These are phyloP conservation scores for Botrytis pseudocinerea DNA, from an alignment of 2,329 filamentous ascomycete species.

Conservation along the genomic window DNA sequence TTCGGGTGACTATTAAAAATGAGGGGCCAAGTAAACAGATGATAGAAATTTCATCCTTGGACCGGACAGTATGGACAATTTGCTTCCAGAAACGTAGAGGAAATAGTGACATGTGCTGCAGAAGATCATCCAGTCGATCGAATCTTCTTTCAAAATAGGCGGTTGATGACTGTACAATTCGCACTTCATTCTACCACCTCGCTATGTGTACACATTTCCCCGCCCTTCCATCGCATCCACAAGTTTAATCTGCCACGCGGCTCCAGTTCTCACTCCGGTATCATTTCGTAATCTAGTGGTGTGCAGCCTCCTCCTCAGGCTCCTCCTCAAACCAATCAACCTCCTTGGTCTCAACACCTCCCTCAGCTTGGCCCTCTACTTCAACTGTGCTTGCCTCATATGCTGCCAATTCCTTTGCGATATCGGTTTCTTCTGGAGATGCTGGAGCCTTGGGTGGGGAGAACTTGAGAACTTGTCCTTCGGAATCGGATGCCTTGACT, in stretches of 20 bases:
- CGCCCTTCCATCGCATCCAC: not conserved
- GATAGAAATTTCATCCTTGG: not conserved
- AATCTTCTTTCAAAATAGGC: slow-evolving; percentile 10
- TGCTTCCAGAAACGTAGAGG: not conserved
- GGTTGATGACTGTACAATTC: slow-evolving; percentile 13
- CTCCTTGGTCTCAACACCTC: slow-evolving; percentile 57
- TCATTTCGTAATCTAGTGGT: slow-evolving; percentile 35
- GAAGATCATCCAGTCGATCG: not conserved
- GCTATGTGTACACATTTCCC: slow-evolving; percentile 24
- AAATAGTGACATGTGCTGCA: not conserved
- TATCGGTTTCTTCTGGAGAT: slow-evolving; percentile 91
- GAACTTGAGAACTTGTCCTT: slow-evolving; percentile 92
- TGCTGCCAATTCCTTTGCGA: slow-evolving; percentile 86
- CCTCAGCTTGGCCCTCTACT: slow-evolving; percentile 79
- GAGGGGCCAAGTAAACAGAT: not conserved
- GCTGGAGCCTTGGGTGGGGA: slow-evolving; percentile 73
- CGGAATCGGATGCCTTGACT: slow-evolving; percentile 82
- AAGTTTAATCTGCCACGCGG: slow-evolving; percentile 10
- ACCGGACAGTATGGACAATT: not conserved
- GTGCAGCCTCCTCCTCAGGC: slow-evolving; percentile 50
- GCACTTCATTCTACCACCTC: slow-evolving; percentile 22
- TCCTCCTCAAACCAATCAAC: slow-evolving; percentile 84
- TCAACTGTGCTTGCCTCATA: slow-evolving; percentile 95
- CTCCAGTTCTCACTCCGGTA: not conserved
- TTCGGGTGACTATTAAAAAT: not conserved